Percentiles rank a stretch among this genome's conserved stretches.
phyloP scores from a whole-genome alignment of 1,284 basidiomycete species.

The Coniferiporia weirii region DNA sequence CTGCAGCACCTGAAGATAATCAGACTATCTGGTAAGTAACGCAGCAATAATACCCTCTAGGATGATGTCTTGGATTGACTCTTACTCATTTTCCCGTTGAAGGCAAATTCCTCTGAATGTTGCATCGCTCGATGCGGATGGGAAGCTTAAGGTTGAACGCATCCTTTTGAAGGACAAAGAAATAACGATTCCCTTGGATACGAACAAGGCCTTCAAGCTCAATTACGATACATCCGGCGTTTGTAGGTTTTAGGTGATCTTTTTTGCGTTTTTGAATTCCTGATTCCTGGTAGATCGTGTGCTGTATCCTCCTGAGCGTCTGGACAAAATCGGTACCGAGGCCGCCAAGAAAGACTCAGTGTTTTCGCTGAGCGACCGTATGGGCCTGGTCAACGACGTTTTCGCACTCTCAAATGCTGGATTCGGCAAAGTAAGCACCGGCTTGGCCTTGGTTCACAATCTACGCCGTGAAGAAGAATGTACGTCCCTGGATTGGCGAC shows the following conservation, averaged over 20 bases:
- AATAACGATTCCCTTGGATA: conserved; percentile 63
- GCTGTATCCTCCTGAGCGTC: conserved; percentile 78
- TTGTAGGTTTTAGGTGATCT: conserved; percentile 47
- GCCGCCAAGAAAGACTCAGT: conserved; percentile 60
- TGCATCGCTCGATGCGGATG: conserved; percentile 55
- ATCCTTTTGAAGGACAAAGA: conserved; percentile 66
- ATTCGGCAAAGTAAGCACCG: conserved; percentile 70
- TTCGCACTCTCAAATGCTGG: conserved; percentile 81
- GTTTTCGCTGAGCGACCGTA: conserved; percentile 81
- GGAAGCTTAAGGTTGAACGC: conserved; percentile 37
- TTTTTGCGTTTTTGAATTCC: background rate
- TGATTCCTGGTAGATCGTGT: conserved; percentile 62
- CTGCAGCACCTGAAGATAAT: conserved; percentile 77
- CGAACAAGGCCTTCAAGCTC: conserved; percentile 74
- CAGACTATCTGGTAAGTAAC: conserved; percentile 30
- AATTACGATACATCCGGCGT: conserved; percentile 89
- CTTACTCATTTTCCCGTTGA: background rate
- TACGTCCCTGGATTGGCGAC: conserved; percentile 31
- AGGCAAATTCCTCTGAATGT: conserved; percentile 81
- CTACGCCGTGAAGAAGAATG: conserved; percentile 74
- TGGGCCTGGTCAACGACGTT: conserved; percentile 81
- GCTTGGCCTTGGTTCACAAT: conserved; percentile 66
- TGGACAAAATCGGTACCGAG: conserved; percentile 76
- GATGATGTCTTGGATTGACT: background rate
- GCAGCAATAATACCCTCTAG: no score